phyloP scores from a whole-genome alignment of 768 basidiomycete genomes.

The Macrolepiota dolichaula region DNA sequence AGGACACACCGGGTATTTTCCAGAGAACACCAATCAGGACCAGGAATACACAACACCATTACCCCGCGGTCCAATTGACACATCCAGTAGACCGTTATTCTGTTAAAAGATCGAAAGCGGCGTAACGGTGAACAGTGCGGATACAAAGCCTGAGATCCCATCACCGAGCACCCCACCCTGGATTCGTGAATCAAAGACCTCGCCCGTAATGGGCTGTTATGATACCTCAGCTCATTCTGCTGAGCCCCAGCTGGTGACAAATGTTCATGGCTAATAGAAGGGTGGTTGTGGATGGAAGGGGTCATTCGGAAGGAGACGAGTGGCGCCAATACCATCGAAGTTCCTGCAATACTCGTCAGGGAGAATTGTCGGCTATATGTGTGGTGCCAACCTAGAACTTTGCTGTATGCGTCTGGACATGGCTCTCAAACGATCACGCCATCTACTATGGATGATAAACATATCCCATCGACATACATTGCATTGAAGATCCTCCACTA shows the following conservation, averaged over 20 bases:
- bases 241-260: constrained; percentile 64
- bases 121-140: constrained; percentile 77
- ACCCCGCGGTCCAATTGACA: constrained; percentile 74
- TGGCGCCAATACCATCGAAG: constrained; percentile 67
- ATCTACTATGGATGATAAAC: constrained; percentile 56
- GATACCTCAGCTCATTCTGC: constrained; percentile 83
- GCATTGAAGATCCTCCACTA: constrained; percentile 59
- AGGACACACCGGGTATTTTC: constrained; percentile 80
- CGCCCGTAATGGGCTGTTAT: constrained; percentile 65
- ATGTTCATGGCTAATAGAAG: neutral
- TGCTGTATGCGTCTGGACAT: constrained; percentile 82
- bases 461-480: constrained; percentile 79
- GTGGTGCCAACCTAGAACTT: constrained; percentile 53
- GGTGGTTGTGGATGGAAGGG: neutral
- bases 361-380: neutral
- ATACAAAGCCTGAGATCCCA: constrained; percentile 74
- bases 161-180: constrained; percentile 83
- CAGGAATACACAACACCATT: constrained; percentile 77
- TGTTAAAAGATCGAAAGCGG: constrained; percentile 81
- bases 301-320: constrained; percentile 61
- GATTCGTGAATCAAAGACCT: constrained; percentile 76
- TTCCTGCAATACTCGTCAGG: constrained; percentile 38
- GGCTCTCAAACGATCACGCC: constrained; percentile 56
- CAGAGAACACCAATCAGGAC: constrained; percentile 79
- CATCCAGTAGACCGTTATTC: constrained; percentile 86